phyloP scores from a whole-genome alignment of 768 basidiomycete genomes.

The Phylloporus sp. region DNA sequence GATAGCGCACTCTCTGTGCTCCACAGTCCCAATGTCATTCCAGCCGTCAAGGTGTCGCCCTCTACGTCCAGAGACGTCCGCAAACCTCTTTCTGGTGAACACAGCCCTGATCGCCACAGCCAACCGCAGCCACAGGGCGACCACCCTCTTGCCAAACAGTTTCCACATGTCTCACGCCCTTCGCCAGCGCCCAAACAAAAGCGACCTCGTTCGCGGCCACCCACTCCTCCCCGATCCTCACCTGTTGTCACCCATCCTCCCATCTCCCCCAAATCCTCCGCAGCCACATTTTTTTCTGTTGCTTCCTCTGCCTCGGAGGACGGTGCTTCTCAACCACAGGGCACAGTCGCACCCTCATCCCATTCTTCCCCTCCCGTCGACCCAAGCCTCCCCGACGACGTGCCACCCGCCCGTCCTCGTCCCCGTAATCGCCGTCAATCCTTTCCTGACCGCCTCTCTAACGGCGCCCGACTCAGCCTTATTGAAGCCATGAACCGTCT shows the following conservation, averaged over 20 bases:
- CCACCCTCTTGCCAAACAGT: not conserved
- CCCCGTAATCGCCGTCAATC: slow-evolving; percentile 21
- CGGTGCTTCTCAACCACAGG: not conserved
- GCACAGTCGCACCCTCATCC: not conserved
- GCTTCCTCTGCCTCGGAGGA: slow-evolving; percentile 19
- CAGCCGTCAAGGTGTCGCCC: slow-evolving; percentile 15
- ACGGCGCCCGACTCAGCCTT: slow-evolving; percentile 21
- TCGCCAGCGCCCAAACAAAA: slow-evolving; percentile 8
- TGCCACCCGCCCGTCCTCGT: slow-evolving; percentile 13
- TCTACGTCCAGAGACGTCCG: slow-evolving; percentile 4
- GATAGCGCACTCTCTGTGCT: slow-evolving; percentile 6
- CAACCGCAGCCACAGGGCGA: slow-evolving; percentile 6
- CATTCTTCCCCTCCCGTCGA: not conserved
- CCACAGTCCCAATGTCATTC: not conserved
- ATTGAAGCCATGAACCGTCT: slow-evolving; percentile 26
- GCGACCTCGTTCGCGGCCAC: slow-evolving; percentile 16
- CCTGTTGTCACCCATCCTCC: slow-evolving; percentile 7
- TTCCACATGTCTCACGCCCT: slow-evolving; percentile 1
- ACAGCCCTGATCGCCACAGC: not conserved
- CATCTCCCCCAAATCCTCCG: slow-evolving; percentile 28
- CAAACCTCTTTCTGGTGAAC: not conserved
- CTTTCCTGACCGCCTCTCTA: slow-evolving; percentile 22
- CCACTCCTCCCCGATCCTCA: slow-evolving; percentile 14
- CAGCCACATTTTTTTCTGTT: slow-evolving; percentile 24
- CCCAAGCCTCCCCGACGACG: not conserved